Base-by-base conservation (phyloP, 768 basidiomycete species). In the Plicaturopsis crispa region DNA sequence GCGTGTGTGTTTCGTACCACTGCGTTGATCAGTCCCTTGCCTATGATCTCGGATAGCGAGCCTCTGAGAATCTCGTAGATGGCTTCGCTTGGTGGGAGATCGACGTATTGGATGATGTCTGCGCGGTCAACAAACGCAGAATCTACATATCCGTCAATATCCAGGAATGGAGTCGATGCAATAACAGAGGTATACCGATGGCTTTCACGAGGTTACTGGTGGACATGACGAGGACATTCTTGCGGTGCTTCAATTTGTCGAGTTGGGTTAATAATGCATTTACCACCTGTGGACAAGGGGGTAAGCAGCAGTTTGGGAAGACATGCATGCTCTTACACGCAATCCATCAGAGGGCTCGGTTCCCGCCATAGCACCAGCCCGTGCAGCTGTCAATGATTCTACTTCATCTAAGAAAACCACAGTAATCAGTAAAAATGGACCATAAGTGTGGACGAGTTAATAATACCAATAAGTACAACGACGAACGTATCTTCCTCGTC, bases 201-300 rank as follows among this genome's bases (percentile, higher is more conserved):
- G 96, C 91, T 51, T 89, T 84, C 1, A 83, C 80, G 5, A 99
- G 74, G 60, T 98, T 99, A 40, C 91, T 94, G 1, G 96, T 99
- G 4, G 96, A 82, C 81, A 99, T 86, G 17, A 99, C 83, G 17
- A 98, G 66, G 2, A 93, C 91, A 52, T 99, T 99, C 63, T 88
- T 94, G 35, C 78, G 75, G 47, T 89, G 84, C 54, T 86, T 90
- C 13, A 99, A 67, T 58, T 92, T 96, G 66, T 99, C 96, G 5
- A 99, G 72, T 62, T 98, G 94, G 1, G 96, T 98, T 6, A 99
- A 69, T 3, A 99, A 75, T 0, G 96, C 96, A 56, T 98, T 98
- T 31, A 99, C 96, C 13, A 98, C 94, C 92, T 97, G 52, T 5
- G 34, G 21, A 21, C 10, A n/a, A n/a, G n/a, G n/a, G n/a, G n/a